Percentiles rank a stretch among this genome's conserved stretches.
phyloP scores from a whole-genome alignment of 1,284 basidiomycete species.

The Trichosporon ovoides region DNA sequence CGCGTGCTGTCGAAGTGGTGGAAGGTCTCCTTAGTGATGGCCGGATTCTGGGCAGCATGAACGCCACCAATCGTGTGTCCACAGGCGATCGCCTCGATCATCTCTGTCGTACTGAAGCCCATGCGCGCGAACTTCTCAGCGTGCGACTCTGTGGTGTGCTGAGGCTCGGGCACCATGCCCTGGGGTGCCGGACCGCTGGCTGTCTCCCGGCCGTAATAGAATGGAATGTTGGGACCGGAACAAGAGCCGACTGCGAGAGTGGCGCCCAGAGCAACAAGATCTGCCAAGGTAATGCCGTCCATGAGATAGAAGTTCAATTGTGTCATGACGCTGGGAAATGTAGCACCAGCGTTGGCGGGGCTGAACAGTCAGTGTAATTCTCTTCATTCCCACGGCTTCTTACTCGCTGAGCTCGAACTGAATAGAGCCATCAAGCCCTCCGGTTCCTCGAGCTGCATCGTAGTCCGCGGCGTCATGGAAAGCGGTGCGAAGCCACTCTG shows the following conservation, averaged over 20 bases:
- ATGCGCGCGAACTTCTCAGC: slow-evolving; percentile 16
- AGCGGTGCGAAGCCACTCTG: slow-evolving; percentile 20
- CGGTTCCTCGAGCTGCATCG: slow-evolving; percentile 16
- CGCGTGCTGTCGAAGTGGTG: slow-evolving; percentile 12
- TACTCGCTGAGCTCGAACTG: slow-evolving; percentile 19
- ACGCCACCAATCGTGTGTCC: slow-evolving; percentile 18
- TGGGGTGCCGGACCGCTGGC: not conserved
- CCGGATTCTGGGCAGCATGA: slow-evolving; percentile 6
- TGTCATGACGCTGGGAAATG: slow-evolving; percentile 6
- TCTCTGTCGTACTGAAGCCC: slow-evolving; percentile 15
- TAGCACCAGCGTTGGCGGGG: slow-evolving; percentile 9
- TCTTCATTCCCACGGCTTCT: not conserved
- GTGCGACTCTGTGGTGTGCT: slow-evolving; percentile 14
- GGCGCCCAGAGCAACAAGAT: slow-evolving; percentile 14
- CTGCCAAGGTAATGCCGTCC: slow-evolving; percentile 11
- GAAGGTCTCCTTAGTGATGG: slow-evolving; percentile 6
- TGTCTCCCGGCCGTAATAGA: slow-evolving; percentile 9
- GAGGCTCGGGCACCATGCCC: slow-evolving; percentile 11
- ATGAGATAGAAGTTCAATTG: slow-evolving; percentile 8
- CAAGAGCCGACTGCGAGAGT: slow-evolving; percentile 15
- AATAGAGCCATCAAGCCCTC: slow-evolving; percentile 23
- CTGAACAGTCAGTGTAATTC: not conserved
- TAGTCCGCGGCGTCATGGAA: slow-evolving; percentile 22
- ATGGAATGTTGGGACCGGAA: slow-evolving; percentile 15
- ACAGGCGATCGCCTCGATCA: slow-evolving; percentile 13